Evolutionary conservation across 164 flowering plant species (phyloP), one percentile per base, ranked within the genome.

Genomic region (Stephania japonica): DNA sequence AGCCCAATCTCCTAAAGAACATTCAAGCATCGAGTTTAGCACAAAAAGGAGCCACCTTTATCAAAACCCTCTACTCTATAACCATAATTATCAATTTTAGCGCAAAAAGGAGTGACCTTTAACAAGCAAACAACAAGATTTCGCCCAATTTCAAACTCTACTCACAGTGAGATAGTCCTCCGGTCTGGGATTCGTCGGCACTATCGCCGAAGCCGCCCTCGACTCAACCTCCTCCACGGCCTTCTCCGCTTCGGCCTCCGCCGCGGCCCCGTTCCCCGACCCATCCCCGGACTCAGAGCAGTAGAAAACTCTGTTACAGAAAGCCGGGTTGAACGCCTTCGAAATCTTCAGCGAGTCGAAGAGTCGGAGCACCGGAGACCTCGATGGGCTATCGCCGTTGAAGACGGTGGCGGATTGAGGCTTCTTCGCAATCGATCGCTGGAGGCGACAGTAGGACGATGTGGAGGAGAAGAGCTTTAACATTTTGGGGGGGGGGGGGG

Each of bases 81-180:
- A 2, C 53, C 53, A 11, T 47, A 10, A 10, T 47, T 47, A 47
- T 3, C 12, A 47, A 47, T 2, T 6, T 8, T 47, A 10, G 53
- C 53, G 3, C 32, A 27, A 27, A 27, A 47, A 47, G 14, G 14
- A 53, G 61, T 3, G 62, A 56, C 14, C 23, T 47, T 47, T 47
- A 6, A 32, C 6, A 11, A 49, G 12, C 19, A 25, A 61, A 38
- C 68, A 50, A 47, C 11, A 66, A 47, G 11, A 16, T 47, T 47
- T 47, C 53, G 12, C 53, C 53, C 10, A 47, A 47, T 47, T 47
- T 16, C 11, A 14, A 47, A 3, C 13, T 47, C 12, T 13, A 50
- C 59, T 43, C 71, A 94, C 98, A 87, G 89, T 84, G n/a, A 85
- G 77, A 77, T 83, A 92, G 79, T 95, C 99, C 70, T 95, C 98